These are phyloP conservation scores for Eucalyptus erythrocorys DNA, from an alignment of 345 rosid genomes.

Conservation along the genomic window DNA sequence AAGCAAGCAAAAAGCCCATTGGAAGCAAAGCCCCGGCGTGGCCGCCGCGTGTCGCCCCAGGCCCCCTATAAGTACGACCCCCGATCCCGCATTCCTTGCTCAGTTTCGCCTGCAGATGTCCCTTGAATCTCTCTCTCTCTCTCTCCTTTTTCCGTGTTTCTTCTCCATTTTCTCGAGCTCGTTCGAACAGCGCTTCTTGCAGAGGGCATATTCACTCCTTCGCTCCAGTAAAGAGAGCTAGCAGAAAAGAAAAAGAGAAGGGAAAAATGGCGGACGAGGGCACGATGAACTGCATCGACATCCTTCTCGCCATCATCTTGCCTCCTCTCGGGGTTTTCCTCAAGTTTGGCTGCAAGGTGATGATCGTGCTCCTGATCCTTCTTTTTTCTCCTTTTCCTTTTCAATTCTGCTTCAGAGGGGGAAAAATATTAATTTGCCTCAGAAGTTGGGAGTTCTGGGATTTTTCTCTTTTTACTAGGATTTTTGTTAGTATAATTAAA, in stretches of 20 bases:
- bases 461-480: too few relatives aligned
- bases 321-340: conserved; percentile 94
- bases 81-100: neutral
- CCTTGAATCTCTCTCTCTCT: neutral
- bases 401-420: too few relatives aligned
- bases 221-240: too few relatives aligned
- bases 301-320: conserved; percentile 64
- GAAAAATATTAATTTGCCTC: neutral
- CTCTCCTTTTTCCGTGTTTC: too few relatives aligned
- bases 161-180: neutral
- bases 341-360: conserved; percentile 64
- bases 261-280: conserved; percentile 18
- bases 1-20: too few relatives aligned
- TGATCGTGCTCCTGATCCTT: too few relatives aligned
- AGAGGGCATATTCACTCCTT: too few relatives aligned
- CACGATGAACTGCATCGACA: conserved; percentile 57
- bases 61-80: neutral
- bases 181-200: too few relatives aligned
- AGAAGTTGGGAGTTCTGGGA: neutral
- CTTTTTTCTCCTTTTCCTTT: too few relatives aligned
- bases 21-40: neutral
- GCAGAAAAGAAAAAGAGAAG: neutral
- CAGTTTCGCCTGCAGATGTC: neutral
- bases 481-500: too few relatives aligned
- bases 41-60: neutral